phyloP scores from a whole-genome alignment of 192 early-diverging fungal genomes.

The Irineochytrium annulatum region DNA sequence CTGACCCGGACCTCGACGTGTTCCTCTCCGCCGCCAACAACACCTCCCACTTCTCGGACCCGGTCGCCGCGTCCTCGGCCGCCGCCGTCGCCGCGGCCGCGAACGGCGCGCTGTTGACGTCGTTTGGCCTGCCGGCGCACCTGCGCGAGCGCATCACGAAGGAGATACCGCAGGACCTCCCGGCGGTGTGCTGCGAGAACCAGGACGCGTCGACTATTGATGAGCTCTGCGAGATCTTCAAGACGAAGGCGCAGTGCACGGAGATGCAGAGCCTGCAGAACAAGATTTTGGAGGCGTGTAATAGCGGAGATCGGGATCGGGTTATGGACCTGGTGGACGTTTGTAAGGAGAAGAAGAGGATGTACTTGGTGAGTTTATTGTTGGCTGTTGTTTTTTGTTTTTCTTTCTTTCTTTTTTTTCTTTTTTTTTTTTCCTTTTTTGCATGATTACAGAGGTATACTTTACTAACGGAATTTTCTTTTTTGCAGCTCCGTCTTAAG shows the following conservation, averaged over 20 bases:
- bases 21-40: slow-evolving; percentile 17
- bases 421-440: background rate
- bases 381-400: background rate
- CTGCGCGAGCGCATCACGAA: background rate
- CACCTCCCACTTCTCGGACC: no score
- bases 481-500: slow-evolving; percentile 26
- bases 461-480: slow-evolving; percentile 10
- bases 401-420: no score
- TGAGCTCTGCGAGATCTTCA: slow-evolving; percentile 39
- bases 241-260: slow-evolving; percentile 33
- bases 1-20: slow-evolving; percentile 23
- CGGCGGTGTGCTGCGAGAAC: slow-evolving; percentile 6
- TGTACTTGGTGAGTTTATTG: slow-evolving; percentile 34
- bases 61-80: slow-evolving; percentile 7
- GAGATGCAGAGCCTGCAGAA: slow-evolving; percentile 29
- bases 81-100: background rate
- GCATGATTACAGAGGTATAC: background rate
- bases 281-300: slow-evolving; percentile 30
- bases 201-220: slow-evolving; percentile 27
- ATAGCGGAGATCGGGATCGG: slow-evolving; percentile 24
- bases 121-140: background rate
- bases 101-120: slow-evolving; percentile 4
- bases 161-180: background rate
- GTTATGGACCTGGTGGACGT: slow-evolving; percentile 33
- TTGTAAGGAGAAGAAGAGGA: slow-evolving; percentile 39